Percentiles rank a stretch among this genome's conserved stretches.
phyloP scores from a whole-genome alignment of 768 basidiomycete species.

The Lanmaoa rubissima region DNA sequence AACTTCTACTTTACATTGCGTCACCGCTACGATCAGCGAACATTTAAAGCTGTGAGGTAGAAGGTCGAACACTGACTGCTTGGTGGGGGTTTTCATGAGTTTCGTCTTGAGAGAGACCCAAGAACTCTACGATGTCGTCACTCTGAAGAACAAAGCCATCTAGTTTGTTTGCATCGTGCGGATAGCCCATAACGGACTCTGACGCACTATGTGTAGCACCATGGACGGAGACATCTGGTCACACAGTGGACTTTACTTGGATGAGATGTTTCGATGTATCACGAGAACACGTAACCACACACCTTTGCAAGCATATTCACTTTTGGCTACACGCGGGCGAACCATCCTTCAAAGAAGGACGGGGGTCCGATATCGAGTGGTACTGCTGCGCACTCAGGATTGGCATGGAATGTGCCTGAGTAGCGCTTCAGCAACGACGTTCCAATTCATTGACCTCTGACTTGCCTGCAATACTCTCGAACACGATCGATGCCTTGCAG shows the following conservation, averaged over 20 bases:
- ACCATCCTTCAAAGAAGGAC: slow-evolving; percentile 15
- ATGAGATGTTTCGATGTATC: not conserved
- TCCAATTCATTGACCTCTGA: not conserved
- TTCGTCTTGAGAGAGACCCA: slow-evolving; percentile 13
- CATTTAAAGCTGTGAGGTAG: not conserved
- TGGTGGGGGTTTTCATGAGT: slow-evolving; percentile 14
- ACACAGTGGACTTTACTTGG: slow-evolving; percentile 16
- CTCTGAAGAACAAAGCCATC: slow-evolving; percentile 8
- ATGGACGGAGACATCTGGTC: slow-evolving; percentile 1
- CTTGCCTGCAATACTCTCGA: slow-evolving; percentile 15
- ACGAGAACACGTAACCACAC: not conserved
- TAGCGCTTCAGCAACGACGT: not conserved
- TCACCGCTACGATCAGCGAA: not conserved
- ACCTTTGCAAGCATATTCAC: slow-evolving; percentile 13
- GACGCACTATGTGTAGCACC: slow-evolving; percentile 10
- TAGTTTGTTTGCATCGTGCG: not conserved
- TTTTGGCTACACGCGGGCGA: slow-evolving; percentile 17
- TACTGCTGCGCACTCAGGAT: slow-evolving; percentile 21
- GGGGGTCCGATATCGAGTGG: slow-evolving; percentile 14
- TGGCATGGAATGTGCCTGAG: slow-evolving; percentile 9
- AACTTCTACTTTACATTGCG: slow-evolving; percentile 19
- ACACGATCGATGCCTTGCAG: slow-evolving; percentile 11
- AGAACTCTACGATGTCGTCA: slow-evolving; percentile 16
- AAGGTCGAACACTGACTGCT: slow-evolving; percentile 8
- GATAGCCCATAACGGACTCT: slow-evolving; percentile 3